Evolutionary conservation across 192 early-diverging fungal species (phyloP), one percentile per base, ranked within the genome.

Genomic region (Backusella australiensis): DNA sequence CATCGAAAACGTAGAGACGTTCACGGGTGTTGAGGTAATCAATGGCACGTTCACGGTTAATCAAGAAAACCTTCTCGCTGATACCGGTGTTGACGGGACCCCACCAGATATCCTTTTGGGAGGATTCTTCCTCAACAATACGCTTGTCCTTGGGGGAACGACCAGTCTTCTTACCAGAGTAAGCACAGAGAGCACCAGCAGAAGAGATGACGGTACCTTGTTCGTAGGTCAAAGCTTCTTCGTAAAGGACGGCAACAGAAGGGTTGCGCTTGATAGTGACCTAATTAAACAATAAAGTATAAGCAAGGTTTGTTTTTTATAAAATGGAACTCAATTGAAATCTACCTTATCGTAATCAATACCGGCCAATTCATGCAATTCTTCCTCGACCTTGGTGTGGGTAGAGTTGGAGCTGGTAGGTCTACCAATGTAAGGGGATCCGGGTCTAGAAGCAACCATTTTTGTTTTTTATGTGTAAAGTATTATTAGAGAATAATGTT

Each of bases 21-120:
- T 89, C 86, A 73, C 94, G 93, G 72, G 95, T 96, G 87, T 98
- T 98, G 73, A 98, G 87, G 87, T 97, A 44, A 4, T 44, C 42
- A 17, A 44, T 5, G 4, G 42, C 42, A 44, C 42, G 42, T 17
- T 44, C 42, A 77, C 95, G 93, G 90, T 98, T 98, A 83, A 93
- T 92, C 74, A 94, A 88, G 86, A 98, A 98, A 23, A 90, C 82
- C 34, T 88, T 83, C 79, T 89, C 86, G 21, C 86, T 89, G 79
- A 98, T 92, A 84, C 92, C 93, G 81, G 92, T 93, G 89, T 98
- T 98, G 70, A 98, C 95, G 14, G 96, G 94, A 36, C 96, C 96
- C 95, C 96, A 98, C 96, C 96, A 98, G 81, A 98, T 90, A 75
- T 97, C 92, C 77, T 93, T 85, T 29, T 87, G 86, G 38, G 95